A percentile compares a stretch with the other conserved stretches of the same genome.
phyloP scores from a whole-genome alignment of 2,329 filamentous ascomycete species.

The Cladorrhinum sp. region DNA sequence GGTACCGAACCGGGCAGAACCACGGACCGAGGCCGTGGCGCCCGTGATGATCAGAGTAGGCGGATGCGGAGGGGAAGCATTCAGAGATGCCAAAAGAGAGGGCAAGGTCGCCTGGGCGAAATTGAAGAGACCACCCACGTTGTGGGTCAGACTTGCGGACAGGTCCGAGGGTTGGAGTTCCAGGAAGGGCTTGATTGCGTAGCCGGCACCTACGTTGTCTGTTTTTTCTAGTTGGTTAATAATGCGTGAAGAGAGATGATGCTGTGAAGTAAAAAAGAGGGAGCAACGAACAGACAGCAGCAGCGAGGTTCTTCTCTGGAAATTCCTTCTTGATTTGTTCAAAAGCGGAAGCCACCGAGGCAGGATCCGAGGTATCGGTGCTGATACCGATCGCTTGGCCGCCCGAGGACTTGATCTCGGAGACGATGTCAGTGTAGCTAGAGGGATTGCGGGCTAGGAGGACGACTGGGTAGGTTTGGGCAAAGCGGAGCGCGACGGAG shows the following conservation, averaged over 20 bases:
- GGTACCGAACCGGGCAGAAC: constrained; percentile 63
- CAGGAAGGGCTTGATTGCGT: constrained; percentile 55
- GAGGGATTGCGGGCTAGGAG: constrained; percentile 67
- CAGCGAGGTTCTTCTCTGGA: constrained; percentile 52
- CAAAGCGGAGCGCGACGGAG: constrained; percentile 53
- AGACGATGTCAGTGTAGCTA: constrained; percentile 63
- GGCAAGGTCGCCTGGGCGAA: constrained; percentile 74
- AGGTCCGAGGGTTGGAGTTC: constrained; percentile 53
- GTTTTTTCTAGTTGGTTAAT: not conserved
- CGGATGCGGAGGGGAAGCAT: constrained; percentile 54
- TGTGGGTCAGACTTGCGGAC: constrained; percentile 43
- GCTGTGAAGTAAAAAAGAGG: too few relatives aligned
- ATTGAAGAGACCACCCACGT: constrained; percentile 66
- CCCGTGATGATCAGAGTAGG: constrained; percentile 84
- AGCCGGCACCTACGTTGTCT: constrained; percentile 59
- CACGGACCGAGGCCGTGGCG: constrained; percentile 75
- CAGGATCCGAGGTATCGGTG: constrained; percentile 58
- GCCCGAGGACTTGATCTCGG: constrained; percentile 65
- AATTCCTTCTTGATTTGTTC: constrained; percentile 60
- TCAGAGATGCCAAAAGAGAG: constrained; percentile 62
- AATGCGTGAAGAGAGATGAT: not conserved
- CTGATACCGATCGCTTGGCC: constrained; percentile 69
- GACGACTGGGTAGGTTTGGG: constrained; percentile 67
- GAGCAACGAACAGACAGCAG: constrained; percentile 52
- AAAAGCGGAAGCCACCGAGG: constrained; percentile 56